Percentiles rank a stretch among this genome's conserved stretches.
Evolutionary conservation across 2,329 filamentous ascomycete genomes (phyloP).

Genomic region (Cordyceps militaris): DNA sequence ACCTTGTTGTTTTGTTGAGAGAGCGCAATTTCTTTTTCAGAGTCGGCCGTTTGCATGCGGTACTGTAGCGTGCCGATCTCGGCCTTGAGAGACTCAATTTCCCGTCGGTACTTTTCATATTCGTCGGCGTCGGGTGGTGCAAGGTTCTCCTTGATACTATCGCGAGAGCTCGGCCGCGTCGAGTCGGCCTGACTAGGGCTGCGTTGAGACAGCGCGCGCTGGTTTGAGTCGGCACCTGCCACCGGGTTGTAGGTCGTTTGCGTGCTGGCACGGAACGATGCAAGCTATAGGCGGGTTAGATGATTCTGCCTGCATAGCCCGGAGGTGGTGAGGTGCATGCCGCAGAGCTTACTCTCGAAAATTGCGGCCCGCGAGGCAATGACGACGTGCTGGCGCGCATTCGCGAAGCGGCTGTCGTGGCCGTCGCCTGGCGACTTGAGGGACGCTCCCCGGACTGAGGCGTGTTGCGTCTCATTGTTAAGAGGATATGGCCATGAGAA

Average conservation of each 20-base stretch:
- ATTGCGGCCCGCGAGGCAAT: slow-evolving; percentile 28
- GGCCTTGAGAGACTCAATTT: slow-evolving; percentile 74
- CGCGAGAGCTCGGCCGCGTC: slow-evolving; percentile 42
- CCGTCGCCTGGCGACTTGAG: slow-evolving; percentile 24
- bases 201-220: slow-evolving; percentile 34
- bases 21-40: slow-evolving; percentile 74
- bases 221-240: slow-evolving; percentile 41
- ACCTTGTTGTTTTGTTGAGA: slow-evolving; percentile 79
- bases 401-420: slow-evolving; percentile 24
- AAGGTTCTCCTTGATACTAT: slow-evolving; percentile 54
- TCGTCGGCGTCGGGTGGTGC: slow-evolving; percentile 52
- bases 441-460: slow-evolving; percentile 26
- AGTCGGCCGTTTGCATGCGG: slow-evolving; percentile 76
- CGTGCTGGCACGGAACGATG: slow-evolving; percentile 41
- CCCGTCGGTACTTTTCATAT: slow-evolving; percentile 49
- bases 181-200: slow-evolving; percentile 35
- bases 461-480: slow-evolving; percentile 28
- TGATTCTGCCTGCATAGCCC: too few species aligned
- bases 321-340: neutral
- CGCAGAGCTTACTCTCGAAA: slow-evolving; percentile 17
- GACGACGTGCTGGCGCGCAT: slow-evolving; percentile 31
- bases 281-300: neutral
- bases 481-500: slow-evolving; percentile 4
- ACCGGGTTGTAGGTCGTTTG: slow-evolving; percentile 55
- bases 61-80: slow-evolving; percentile 85